Evolutionary conservation across 345 rosid genomes (phyloP).

Genomic region (Abelmoschus esculentus): DNA sequence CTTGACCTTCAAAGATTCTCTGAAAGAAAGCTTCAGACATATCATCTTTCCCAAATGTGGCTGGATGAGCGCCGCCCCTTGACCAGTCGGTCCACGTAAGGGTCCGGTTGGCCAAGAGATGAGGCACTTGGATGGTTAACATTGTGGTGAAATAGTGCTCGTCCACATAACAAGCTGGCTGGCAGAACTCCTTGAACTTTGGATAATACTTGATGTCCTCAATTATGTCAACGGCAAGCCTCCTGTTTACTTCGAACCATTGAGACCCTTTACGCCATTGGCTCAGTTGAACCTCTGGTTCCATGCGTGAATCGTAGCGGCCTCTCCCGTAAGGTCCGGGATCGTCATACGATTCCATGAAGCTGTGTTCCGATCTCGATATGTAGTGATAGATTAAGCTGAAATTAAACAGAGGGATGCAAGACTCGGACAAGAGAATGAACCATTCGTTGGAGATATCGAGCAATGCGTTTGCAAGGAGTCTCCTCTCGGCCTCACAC

Average conservation of each 20-base stretch:
- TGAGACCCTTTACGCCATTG: conserved; percentile 98
- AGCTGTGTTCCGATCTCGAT: conserved; percentile 54
- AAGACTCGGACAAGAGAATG: conserved; percentile 74
- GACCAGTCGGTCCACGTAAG: conserved; percentile 93
- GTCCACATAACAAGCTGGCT: conserved; percentile 72
- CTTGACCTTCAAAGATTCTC: conserved; percentile 32
- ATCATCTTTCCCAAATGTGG: conserved; percentile 57
- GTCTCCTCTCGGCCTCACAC: conserved; percentile 97
- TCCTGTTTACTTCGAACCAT: conserved; percentile 74
- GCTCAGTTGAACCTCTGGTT: conserved; percentile 55
- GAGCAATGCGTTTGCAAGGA: conserved; percentile 78
- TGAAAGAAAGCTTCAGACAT: conserved; percentile 45
- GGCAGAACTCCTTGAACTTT: conserved; percentile 66
- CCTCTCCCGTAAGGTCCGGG: conserved; percentile 83
- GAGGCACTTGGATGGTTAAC: conserved; percentile 56
- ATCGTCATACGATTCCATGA: conserved; percentile 76
- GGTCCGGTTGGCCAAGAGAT: conserved; percentile 62
- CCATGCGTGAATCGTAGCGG: conserved; percentile 51
- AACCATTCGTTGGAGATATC: conserved; percentile 91
- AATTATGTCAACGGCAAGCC: conserved; percentile 54
- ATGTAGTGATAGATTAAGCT: conserved; percentile 52
- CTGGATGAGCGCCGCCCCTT: conserved; percentile 91
- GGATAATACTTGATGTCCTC: conserved; percentile 65
- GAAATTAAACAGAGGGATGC: conserved; percentile 81
- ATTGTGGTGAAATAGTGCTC: conserved; percentile 94